Conservation (phyloP, 805 yeast genomes). For the Suhomyces sp. region DNA sequence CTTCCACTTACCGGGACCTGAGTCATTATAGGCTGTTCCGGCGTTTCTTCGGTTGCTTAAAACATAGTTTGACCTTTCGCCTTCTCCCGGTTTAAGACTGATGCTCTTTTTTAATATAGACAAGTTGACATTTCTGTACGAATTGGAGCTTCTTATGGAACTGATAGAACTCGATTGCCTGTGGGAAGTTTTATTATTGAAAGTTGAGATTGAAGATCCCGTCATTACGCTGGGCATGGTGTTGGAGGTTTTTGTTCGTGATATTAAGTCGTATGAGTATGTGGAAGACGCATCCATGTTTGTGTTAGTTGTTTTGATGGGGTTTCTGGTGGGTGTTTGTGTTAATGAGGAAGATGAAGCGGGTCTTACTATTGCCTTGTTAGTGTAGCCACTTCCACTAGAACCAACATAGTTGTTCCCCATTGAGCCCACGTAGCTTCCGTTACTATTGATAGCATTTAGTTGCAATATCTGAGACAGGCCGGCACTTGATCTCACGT, state of each 20-base stretch:
- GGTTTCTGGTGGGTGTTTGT: conserved; percentile 5
- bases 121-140: conserved; percentile 35
- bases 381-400: background rate
- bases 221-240: conserved; percentile 3
- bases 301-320: background rate
- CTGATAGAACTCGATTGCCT: conserved; percentile 31
- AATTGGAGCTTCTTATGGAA: conserved; percentile 32
- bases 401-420: background rate
- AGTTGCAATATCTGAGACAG: conserved; percentile 3
- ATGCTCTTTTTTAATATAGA: conserved; percentile 36
- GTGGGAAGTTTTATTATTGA: conserved; percentile 9
- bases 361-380: background rate
- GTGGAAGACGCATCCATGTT: conserved; percentile 6
- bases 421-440: background rate
- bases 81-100: conserved; percentile 45
- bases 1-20: conserved; percentile 46
- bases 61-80: conserved; percentile 52
- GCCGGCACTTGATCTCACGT: conserved; percentile 1
- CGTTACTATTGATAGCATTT: background rate
- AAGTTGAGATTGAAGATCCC: background rate
- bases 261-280: conserved; percentile 2
- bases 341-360: background rate
- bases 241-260: conserved; percentile 8
- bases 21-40: conserved; percentile 49
- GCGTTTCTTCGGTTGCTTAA: conserved; percentile 40